A percentile compares a stretch with the other conserved stretches of the same genome.
These are phyloP conservation scores for Claviceps citrina DNA, from an alignment of 2,329 filamentous ascomycete genomes.

Conservation along the genomic window DNA sequence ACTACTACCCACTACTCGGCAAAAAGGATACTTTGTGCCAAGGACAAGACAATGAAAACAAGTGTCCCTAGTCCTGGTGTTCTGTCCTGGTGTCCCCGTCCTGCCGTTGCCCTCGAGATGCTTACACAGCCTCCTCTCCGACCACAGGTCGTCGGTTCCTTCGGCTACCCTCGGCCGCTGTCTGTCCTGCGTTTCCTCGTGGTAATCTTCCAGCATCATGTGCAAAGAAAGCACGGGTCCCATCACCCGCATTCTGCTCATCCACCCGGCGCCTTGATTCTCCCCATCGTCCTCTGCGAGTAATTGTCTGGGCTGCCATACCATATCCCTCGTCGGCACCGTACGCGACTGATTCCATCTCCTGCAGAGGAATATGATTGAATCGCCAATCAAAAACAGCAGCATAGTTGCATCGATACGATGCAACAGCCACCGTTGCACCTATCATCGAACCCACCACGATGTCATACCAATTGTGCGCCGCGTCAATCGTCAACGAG, in stretches of 20 bases:
- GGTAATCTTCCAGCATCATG: background rate
- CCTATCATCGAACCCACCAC: conserved; percentile 50
- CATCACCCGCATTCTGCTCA: background rate
- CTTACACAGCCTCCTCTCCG: background rate
- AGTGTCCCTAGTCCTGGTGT: too few relatives aligned
- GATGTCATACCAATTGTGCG: conserved; percentile 57
- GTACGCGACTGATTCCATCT: conserved; percentile 9
- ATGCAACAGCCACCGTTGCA: conserved; percentile 42
- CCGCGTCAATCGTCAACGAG: conserved; percentile 47
- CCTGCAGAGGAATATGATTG: conserved; percentile 49
- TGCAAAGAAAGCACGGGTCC: background rate
- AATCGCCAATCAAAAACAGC: conserved; percentile 54
- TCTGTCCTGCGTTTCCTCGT: background rate
- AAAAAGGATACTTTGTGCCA: background rate
- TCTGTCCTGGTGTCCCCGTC: too few relatives aligned
- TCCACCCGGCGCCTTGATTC: conserved; percentile 8
- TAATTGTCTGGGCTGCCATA: conserved; percentile 11
- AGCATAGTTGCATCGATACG: conserved; percentile 53
- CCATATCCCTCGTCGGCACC: conserved; percentile 9
- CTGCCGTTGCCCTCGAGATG: too few relatives aligned
- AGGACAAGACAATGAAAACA: background rate
- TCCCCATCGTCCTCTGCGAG: conserved; percentile 15
- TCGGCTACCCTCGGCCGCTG: background rate
- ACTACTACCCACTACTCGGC: background rate
- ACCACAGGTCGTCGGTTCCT: background rate